These are phyloP conservation scores for Fomitopsis pinicola DNA, from an alignment of 1,284 basidiomycete genomes.

Conservation along the genomic window DNA sequence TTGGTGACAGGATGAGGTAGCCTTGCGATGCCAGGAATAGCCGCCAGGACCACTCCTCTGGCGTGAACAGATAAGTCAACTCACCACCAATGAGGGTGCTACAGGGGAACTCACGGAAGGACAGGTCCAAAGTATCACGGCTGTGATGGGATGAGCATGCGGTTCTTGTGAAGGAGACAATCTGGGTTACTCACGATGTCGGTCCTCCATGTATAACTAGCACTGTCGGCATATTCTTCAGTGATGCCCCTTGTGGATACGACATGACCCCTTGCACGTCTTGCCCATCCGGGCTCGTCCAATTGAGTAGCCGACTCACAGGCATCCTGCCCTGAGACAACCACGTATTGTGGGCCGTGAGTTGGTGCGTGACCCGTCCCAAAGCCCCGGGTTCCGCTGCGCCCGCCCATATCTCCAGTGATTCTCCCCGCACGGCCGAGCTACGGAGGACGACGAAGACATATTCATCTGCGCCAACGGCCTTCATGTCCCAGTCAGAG, in stretches of 20 bases:
- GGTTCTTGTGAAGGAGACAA: background rate
- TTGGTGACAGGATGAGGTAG: conserved; percentile 7
- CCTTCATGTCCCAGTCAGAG: conserved; percentile 4
- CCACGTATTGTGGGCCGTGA: conserved; percentile 3
- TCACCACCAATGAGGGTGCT: background rate
- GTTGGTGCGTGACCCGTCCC: background rate
- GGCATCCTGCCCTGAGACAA: background rate
- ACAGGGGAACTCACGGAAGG: background rate
- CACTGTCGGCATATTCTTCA: conserved; percentile 4
- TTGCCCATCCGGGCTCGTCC: conserved; percentile 6
- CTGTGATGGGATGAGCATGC: background rate
- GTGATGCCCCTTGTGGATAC: background rate
- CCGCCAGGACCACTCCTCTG: conserved; percentile 7
- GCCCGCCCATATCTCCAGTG: conserved; percentile 4
- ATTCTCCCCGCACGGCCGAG: conserved; percentile 3
- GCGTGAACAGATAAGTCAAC: background rate
- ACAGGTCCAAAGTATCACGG: conserved; percentile 5
- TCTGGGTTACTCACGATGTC: background rate
- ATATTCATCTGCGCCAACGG: background rate
- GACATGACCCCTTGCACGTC: conserved; percentile 5
- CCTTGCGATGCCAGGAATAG: conserved; percentile 5
- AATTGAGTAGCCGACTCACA: background rate
- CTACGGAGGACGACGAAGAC: conserved; percentile 5
- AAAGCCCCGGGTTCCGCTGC: background rate
- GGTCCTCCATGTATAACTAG: conserved; percentile 8